Base-by-base conservation (phyloP, 164 flowering plant species). In the Piper longum region DNA sequence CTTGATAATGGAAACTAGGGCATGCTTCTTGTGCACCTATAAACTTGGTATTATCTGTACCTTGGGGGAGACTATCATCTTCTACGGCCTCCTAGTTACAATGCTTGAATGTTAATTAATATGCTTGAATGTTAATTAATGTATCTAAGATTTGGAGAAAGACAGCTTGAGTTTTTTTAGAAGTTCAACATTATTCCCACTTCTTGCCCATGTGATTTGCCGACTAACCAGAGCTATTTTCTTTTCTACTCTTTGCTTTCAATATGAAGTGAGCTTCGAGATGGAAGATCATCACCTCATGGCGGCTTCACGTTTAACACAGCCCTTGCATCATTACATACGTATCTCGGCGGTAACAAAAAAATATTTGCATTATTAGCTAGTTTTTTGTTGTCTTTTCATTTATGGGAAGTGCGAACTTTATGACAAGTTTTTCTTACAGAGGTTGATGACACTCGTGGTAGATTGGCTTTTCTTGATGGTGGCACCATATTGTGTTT, bases 401-500 rank as follows among this genome's bases (percentile, higher is more conserved):
- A 4, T 54, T 4, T 7, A 1, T 51, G 4, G 18, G 52, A 51
- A 18, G 66, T 67, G 67, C 26, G 43, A 41, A 54, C 48, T 72
- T 67, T 68, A 45, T 68, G 18, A 62, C 68, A 2, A 42, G 41
- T 44, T 57, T 60, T 67, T 81, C 59, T 64, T 13, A 62, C 85
- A 93, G 99, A 83, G 72, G 96, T 88, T 72, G 97, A 88, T 66
- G 96, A 93, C 65, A 85, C 93, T 18, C 93, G 80, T 67, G 80
- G 68, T 48, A 79, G 91, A 70, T 41, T 75, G 67, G 65, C 84
- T 65, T 88, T 82, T 74, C 74, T 90, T 73, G 93, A 88, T 59
- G 89, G 86, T 55, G 97, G 95, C 75, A 84, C 91, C 57, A 65
- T 78, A 19, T 72, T 87, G 64, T 81, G 65, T 41, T 70, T 93